Conservation (phyloP, 768 basidiomycete species). For the Rhizopogon vinicolor region DNA sequence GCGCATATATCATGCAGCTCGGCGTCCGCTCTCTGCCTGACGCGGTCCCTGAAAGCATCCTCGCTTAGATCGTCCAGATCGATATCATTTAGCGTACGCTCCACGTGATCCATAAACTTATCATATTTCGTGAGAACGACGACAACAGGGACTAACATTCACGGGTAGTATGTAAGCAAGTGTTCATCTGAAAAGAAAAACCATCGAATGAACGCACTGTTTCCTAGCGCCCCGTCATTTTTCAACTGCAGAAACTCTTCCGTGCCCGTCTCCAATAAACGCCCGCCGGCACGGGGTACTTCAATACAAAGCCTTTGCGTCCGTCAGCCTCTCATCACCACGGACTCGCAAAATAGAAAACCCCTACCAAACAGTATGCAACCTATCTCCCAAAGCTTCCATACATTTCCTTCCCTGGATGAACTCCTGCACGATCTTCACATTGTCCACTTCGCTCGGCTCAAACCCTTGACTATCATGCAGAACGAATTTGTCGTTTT, state of each 20-base stretch:
- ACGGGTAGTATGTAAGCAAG: not conserved
- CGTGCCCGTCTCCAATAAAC: not conserved
- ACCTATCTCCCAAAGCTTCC: not conserved
- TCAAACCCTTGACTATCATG: constrained; percentile 14
- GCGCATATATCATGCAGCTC: not conserved
- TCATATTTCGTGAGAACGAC: constrained; percentile 3
- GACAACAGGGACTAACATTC: not conserved
- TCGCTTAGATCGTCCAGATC: not conserved
- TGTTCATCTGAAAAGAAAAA: not conserved
- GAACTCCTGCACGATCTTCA: constrained; percentile 7
- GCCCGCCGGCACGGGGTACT: not conserved
- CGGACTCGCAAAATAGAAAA: too few relatives aligned
- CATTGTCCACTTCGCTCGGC: constrained; percentile 4
- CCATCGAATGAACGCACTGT: not conserved
- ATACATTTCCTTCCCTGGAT: constrained; percentile 4
- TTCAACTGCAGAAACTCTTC: not conserved
- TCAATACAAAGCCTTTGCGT: not conserved
- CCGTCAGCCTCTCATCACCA: not conserved
- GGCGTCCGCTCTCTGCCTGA: not conserved
- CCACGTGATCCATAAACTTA: not conserved
- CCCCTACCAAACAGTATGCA: constrained; percentile 12
- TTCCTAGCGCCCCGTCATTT: not conserved
- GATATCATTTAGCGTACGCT: constrained; percentile 28
- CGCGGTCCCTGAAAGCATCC: constrained; percentile 1
- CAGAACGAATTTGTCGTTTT: constrained; percentile 10